These are phyloP conservation scores for Colletotrichum sp. DNA, from an alignment of 2,329 filamentous ascomycete genomes.

Conservation along the genomic window DNA sequence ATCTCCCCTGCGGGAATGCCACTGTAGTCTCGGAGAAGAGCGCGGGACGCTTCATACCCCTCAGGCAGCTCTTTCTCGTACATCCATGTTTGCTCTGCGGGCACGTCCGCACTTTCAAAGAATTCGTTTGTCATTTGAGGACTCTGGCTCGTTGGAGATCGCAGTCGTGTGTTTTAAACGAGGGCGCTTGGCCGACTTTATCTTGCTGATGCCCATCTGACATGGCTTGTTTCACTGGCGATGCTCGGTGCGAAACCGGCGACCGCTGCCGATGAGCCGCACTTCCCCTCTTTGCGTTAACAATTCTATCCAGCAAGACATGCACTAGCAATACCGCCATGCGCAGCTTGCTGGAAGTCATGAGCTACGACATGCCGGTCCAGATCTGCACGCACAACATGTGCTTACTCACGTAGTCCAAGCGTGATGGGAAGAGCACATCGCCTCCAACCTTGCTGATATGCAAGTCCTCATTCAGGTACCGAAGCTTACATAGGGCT, in stretches of 20 bases:
- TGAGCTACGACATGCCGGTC: background rate
- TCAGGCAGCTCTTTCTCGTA: slow-evolving; percentile 32
- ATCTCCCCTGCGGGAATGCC: slow-evolving; percentile 37
- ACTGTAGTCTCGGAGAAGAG: slow-evolving; percentile 43
- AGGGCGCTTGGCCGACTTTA: background rate
- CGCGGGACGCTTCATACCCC: slow-evolving; percentile 38
- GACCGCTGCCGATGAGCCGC: background rate
- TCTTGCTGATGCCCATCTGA: background rate
- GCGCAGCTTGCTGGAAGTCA: background rate
- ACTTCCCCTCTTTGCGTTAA: background rate
- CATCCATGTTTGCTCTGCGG: background rate
- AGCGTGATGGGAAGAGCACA: background rate
- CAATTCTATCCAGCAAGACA: background rate
- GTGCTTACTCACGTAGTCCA: background rate
- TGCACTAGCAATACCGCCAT: background rate
- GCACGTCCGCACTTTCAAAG: background rate
- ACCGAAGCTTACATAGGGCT: background rate
- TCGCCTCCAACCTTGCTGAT: background rate
- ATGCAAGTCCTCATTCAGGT: background rate
- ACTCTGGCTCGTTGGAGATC: background rate
- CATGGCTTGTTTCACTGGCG: background rate
- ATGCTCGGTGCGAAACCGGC: background rate
- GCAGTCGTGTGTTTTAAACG: background rate
- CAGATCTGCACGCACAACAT: background rate
- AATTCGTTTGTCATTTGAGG: background rate